Evolutionary conservation across 441 rosid species (phyloP).

Genomic region (Gossypium trilobum): DNA sequence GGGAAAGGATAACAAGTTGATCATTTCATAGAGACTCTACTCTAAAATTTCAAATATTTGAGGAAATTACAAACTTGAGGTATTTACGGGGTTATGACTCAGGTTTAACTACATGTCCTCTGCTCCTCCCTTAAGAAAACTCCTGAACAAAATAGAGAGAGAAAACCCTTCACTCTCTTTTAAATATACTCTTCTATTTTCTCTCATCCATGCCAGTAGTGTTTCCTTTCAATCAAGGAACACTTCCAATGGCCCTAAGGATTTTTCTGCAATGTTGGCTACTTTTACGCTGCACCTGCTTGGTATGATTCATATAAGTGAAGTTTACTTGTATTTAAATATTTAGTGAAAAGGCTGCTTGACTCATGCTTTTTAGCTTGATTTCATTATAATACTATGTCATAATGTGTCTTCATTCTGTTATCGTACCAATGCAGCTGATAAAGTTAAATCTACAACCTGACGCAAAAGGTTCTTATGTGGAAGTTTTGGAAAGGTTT

Average conservation of each 20-base stretch:
- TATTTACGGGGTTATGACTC: background rate
- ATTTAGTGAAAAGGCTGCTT: constrained; percentile 1
- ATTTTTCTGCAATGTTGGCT: background rate
- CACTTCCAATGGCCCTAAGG: background rate
- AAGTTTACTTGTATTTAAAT: background rate
- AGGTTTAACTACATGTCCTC: background rate
- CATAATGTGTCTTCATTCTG: constrained; percentile 7
- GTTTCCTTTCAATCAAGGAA: background rate
- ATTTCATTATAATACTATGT: constrained; percentile 3
- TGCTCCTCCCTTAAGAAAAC: background rate
- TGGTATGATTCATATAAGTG: background rate
- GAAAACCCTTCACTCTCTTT: background rate
- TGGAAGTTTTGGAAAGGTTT: constrained; percentile 82
- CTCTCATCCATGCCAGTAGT: background rate
- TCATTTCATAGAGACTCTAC: background rate
- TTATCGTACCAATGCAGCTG: constrained; percentile 45
- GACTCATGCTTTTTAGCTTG: background rate
- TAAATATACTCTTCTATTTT: background rate
- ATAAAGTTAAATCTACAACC: constrained; percentile 73
- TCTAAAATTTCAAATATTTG: background rate
- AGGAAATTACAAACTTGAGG: background rate
- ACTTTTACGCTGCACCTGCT: background rate
- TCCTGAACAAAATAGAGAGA: background rate
- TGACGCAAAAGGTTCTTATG: constrained; percentile 83
- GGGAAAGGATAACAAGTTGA: background rate